These are phyloP conservation scores for Trypethelium eluteriae DNA, from an alignment of 495 filamentous ascomycete species.

Conservation along the genomic window DNA sequence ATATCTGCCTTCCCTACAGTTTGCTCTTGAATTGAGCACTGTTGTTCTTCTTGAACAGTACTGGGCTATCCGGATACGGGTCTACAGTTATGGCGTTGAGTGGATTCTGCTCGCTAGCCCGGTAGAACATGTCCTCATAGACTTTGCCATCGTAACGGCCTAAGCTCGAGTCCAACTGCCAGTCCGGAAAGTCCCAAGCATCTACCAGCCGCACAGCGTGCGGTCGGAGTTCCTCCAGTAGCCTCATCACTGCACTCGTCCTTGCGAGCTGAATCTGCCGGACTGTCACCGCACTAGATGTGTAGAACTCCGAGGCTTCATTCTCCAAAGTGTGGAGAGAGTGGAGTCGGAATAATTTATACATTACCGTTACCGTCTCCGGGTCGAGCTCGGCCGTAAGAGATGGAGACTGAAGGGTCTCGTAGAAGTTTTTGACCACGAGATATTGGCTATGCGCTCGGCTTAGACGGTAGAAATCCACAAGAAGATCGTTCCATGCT, in stretches of 20 bases:
- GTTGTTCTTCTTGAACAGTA: slow-evolving; percentile 51
- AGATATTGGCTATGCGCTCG: slow-evolving; percentile 64
- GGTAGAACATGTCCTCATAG: slow-evolving; percentile 60
- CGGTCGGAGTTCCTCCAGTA: slow-evolving; percentile 59
- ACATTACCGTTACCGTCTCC: slow-evolving; percentile 46
- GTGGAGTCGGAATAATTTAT: slow-evolving; percentile 59
- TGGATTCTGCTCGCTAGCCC: slow-evolving; percentile 59
- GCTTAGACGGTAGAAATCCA: slow-evolving; percentile 64
- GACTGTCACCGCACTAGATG: slow-evolving; percentile 53
- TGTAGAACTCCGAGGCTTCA: slow-evolving; percentile 60
- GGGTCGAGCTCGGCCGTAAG: slow-evolving; percentile 43
- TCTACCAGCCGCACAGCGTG: slow-evolving; percentile 61
- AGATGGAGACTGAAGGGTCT: slow-evolving; percentile 49
- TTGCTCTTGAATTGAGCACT: slow-evolving; percentile 39
- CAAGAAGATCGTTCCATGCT: slow-evolving; percentile 62
- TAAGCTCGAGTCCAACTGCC: slow-evolving; percentile 58
- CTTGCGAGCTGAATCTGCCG: slow-evolving; percentile 57
- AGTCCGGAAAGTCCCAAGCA: slow-evolving; percentile 61
- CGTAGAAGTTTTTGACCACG: slow-evolving; percentile 64
- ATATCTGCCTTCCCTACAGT: slow-evolving; percentile 28
- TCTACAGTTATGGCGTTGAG: slow-evolving; percentile 59
- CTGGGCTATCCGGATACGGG: slow-evolving; percentile 56
- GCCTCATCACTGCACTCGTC: slow-evolving; percentile 53
- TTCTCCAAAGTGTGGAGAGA: slow-evolving; percentile 58
- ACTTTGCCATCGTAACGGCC: slow-evolving; percentile 60